Evolutionary conservation across 1,139 yeast species (phyloP), one percentile per base, ranked within the genome.

Genomic region (Hansenula lynferdii): DNA sequence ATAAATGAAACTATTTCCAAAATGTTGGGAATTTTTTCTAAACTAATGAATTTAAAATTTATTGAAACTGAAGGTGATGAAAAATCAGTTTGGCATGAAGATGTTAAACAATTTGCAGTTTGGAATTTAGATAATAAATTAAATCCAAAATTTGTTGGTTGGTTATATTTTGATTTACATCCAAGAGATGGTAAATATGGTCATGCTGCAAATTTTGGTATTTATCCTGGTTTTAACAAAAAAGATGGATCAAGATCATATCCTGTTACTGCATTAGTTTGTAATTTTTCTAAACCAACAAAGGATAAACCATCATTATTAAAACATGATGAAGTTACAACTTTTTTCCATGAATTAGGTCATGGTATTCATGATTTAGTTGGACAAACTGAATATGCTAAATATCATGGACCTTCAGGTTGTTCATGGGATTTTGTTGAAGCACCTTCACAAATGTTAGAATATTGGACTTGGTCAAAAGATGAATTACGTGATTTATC

Each of bases 281-380:
- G 95, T 65, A 86, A 85, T 62, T 85, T 86, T 59, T 80, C 95
- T 34, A 82, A 82, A 56, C 89, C 94, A 31, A 72, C 85, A 2
- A 63, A 69, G 23, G 73, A 69, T 9, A 83, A 80, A 54, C 95
- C 95, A 12, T 78, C 95, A 1, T 66, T 86, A 48, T 70, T 86
- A 50, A 81, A 81, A 54, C 95, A 85, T 57, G 69, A 69, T 45
- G 95, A 86, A 58, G 87, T 86, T 6, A 79, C 80, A 21, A 86
- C 95, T 0, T 81, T 86, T 51, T 86, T 86, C 80, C 96, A 86
- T 56, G 96, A 86, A 61, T 70, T 85, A 50, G 96, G 96, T 22
- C 96, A 86, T 56, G 96, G 95, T 40, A 81, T 86, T 41, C 96
- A 86, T 61, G 85, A 78, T 47, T 65, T 85, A 31, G 71, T 85